Conservation (phyloP, 108 stramenopile species). For the Cylindrotheca closterium region DNA sequence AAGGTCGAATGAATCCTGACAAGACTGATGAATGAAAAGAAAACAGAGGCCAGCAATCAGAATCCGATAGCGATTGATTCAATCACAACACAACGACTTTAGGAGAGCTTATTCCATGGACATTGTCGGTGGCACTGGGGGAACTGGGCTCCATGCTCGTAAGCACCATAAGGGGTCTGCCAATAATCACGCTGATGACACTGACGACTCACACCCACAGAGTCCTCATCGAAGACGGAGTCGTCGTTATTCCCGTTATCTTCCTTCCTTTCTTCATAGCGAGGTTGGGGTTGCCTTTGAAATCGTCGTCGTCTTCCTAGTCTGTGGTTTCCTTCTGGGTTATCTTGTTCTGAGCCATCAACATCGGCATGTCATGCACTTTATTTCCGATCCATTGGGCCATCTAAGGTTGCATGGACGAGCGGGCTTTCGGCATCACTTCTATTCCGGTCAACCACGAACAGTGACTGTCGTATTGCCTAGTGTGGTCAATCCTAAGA, state of each 20-base stretch:
- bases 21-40: too few relatives aligned
- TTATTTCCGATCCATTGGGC: conserved; percentile 39
- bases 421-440: conserved; percentile 51
- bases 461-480: conserved; percentile 76
- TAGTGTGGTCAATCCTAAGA: conserved; percentile 81
- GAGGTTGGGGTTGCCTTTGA: conserved; percentile 38
- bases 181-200: conserved; percentile 1
- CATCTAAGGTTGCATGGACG: conserved; percentile 30
- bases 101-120: too few relatives aligned
- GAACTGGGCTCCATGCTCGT: conserved; percentile 25
- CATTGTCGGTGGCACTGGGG: neutral
- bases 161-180: conserved; percentile 2
- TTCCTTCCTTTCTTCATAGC: conserved; percentile 20
- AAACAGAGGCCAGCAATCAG: too few relatives aligned
- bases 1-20: too few relatives aligned
- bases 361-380: conserved; percentile 46
- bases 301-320: conserved; percentile 30
- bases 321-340: conserved; percentile 36
- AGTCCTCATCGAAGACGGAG: neutral
- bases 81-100: too few relatives aligned
- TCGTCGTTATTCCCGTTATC: neutral
- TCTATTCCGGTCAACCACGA: conserved; percentile 47
- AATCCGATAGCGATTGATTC: too few relatives aligned
- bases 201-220: neutral
- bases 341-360: conserved; percentile 44